Evolutionary conservation across 2,329 filamentous ascomycete genomes (phyloP), one percentile per base, ranked within the genome.

Genomic region (Apiospora marii): DNA sequence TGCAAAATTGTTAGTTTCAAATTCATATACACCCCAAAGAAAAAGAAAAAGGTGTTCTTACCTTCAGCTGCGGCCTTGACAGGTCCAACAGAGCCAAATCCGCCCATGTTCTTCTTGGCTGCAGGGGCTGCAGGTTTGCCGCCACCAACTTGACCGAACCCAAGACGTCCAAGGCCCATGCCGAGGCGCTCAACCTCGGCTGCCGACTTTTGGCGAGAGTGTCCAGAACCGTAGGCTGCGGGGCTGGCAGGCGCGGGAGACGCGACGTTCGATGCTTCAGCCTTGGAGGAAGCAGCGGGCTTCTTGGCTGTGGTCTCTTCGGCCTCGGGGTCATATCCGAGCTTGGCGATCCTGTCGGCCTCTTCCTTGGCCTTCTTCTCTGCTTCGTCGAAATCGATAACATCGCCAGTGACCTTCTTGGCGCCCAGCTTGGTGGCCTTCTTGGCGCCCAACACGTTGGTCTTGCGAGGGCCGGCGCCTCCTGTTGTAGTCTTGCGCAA

Each of bases 311-410:
- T 82, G 30, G 84, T 82, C 77, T 89, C 89, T 83, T 97, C 96
- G 27, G 94, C 95, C 75, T 98, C 93, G 0, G 95, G 94, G 78
- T 99, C 95, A 80, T 99, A 99, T 51, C 96, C 96, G 30, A 99
- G 87, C 84, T 97, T 98, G 81, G 93, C 95, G 80, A 98, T 96
- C 77, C 96, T 92, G 83, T 98, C 96, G 3, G 95, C 96, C 83
- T 99, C 96, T 83, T 98, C 96, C 83, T 96, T 97, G 61, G 96
- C 96, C 85, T 97, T 98, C 83, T 94, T 94, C 87, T 99, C 96
- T 3, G 95, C 96, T 82, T 96, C 96, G 76, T 99, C 96, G 79
- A 99, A 99, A 85, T 99, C 96, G 75, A 99, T 95, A 16, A 91
- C 85, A 76, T 95, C 93, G 67, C 87, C 89, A 4, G 88, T 90